Evolutionary conservation across 2,329 filamentous ascomycete species (phyloP), one percentile per base, ranked within the genome.

Genomic region (Colletotrichum graminicola): DNA sequence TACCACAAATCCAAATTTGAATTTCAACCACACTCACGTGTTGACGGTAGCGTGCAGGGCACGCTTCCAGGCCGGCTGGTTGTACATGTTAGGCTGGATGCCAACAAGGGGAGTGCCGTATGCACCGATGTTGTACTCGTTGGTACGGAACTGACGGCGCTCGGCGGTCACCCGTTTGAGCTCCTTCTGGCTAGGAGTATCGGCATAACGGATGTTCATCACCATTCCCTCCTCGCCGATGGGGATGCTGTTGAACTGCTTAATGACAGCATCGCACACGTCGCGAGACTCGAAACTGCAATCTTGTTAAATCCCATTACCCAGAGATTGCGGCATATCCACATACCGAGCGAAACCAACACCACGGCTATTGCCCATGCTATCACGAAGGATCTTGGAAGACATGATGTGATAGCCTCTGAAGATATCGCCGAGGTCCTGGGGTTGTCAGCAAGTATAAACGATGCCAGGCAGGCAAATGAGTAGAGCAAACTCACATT

Each of bases 101-200:
- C 89, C 87, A 62, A 91, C 88, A 71, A 88, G 85, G 57, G 88
- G 84, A 71, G 89, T 90, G 72, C 90, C 90, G 76, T 92, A 92
- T 54, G 90, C 90, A 70, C 90, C 89, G 73, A 91, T 91, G 77
- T 95, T 95, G 83, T 98, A 98, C 84, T 98, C 96, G 69, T 96
- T 96, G 70, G 95, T 96, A 71, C 96, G 94, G 84, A 97, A 98
- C 78, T 97, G 94, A 73, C 96, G 94, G 69, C 95, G 94, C 80
- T 97, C 94, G 41, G 96, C 94, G 52, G 95, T 98, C 79, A 98
- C 93, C 74, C 96, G 93, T 88, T 99, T 99, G 76, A 99, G 88
- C 79, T 96, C 91, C 86, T 99, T 99, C 82, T 99, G 96, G 73
- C 95, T 93, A 66, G 96, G 94, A 47, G 96, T 99, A 79, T 99